Evolutionary conservation across 176 grass and related monocot genomes (phyloP), one percentile per base, ranked within the genome.

Genomic region (Cenchrus americanus): DNA sequence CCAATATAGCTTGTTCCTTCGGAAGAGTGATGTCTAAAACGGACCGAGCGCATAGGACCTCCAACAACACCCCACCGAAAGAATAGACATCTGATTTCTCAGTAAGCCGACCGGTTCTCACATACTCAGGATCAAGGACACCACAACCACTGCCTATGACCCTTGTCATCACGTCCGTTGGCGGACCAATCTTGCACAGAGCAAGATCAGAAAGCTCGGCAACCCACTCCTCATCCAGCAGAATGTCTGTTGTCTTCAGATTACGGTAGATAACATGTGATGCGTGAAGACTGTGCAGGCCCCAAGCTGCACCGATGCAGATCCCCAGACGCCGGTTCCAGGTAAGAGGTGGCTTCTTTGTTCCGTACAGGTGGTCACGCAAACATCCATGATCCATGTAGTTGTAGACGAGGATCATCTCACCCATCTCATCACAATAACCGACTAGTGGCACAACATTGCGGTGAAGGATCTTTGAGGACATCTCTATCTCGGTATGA

Each of bases 341-440:
- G 40, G 40, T 69, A 10, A 69, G 40, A 22, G 66, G 66, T 22
- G 10, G 3, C 40, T 44, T 2, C 66, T 69, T 69, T 0, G 18
- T 44, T 69, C 34, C 1, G 66, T 69, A 69, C 19, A 69, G 1
- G 19, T 44, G 40, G 4, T 69, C 18, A 10, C 40, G 10, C 18
- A 69, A 18, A 69, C 40, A 43, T 0, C 66, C 19, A n/a, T 12
- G 66, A 0, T 40, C 19, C 40, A 69, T 44, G 4, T 69, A 69
- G 7, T n/a, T 18, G 17, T 69, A 69, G 66, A 69, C 66, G 17
- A 69, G 66, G 40, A 69, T 69, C 40, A 43, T 69, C 40, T 69
- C 66, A 5, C 17, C 40, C 66, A 44, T 22, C 66, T 44, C 66
- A 69, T 22, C 1, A 19, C 66, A 69, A 10, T 69, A 69, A n/a